Evolutionary conservation across 441 rosid species (phyloP).

Genomic region (Dalechampia spathulata): DNA sequence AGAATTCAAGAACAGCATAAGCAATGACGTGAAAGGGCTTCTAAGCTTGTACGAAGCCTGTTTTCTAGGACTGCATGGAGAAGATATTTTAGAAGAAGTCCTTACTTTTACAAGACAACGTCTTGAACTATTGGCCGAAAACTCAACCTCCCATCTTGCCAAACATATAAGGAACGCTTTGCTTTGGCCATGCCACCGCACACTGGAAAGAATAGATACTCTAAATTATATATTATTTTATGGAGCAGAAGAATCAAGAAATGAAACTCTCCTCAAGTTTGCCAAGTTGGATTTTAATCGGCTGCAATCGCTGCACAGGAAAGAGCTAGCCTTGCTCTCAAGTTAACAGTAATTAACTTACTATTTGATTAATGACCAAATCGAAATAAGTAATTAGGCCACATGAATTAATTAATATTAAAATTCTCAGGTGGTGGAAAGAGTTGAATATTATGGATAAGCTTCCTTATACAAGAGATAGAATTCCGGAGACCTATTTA

Average conservation of each 20-base stretch:
- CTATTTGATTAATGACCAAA: too few species aligned
- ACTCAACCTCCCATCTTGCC: neutral
- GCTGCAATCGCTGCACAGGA: neutral
- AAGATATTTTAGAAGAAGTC: constrained; percentile 20
- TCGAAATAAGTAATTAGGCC: too few species aligned
- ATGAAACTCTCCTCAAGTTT: neutral
- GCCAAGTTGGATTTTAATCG: neutral
- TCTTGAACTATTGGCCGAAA: neutral
- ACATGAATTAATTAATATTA: too few species aligned
- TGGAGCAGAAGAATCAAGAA: neutral
- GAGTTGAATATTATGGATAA: neutral
- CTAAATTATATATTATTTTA: neutral
- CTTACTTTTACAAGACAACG: neutral
- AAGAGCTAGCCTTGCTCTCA: constrained; percentile 8
- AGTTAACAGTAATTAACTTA: too few species aligned
- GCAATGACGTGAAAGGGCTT: constrained; percentile 4
- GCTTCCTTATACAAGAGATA: constrained; percentile 5
- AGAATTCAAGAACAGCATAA: neutral
- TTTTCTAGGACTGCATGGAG: constrained; percentile 9
- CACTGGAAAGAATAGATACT: neutral
- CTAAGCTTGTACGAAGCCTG: constrained; percentile 18
- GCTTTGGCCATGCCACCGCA: neutral
- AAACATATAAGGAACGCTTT: neutral
- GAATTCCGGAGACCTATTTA: constrained; percentile 11
- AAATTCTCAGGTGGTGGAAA: constrained; percentile 15